Conservation (phyloP, 192 early-diverging fungal species). For the Oehlia diaphana region DNA sequence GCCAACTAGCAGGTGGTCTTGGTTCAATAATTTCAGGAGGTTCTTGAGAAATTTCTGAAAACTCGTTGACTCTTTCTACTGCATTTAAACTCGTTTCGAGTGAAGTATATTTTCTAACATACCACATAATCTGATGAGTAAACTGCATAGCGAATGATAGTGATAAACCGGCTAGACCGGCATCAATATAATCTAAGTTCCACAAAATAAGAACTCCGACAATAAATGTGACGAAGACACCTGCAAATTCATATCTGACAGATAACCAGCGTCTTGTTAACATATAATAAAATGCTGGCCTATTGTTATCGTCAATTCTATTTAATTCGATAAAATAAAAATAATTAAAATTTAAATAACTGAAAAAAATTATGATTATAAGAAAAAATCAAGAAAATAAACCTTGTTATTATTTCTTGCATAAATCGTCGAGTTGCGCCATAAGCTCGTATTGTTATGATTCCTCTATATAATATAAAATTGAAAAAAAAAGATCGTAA, state of each 20-base stretch:
- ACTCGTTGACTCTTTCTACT: conserved; percentile 85
- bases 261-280: conserved; percentile 80
- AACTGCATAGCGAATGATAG: conserved; percentile 83
- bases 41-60: conserved; percentile 80
- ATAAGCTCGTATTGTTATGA: conserved; percentile 84
- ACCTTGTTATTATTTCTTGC: conserved; percentile 51
- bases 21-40: conserved; percentile 55
- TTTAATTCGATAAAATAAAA: not conserved
- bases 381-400: not conserved
- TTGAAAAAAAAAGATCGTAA: not conserved
- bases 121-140: conserved; percentile 76
- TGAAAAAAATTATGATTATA: not conserved
- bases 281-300: conserved; percentile 79
- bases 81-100: conserved; percentile 87
- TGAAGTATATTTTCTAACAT: conserved; percentile 67
- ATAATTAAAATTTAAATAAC: conserved; percentile 34
- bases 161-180: conserved; percentile 78
- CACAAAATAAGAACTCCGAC: conserved; percentile 55
- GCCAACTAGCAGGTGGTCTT: conserved; percentile 63
- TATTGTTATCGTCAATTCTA: conserved; percentile 66
- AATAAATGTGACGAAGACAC: conserved; percentile 69
- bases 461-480: conserved; percentile 41
- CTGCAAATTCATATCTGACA: conserved; percentile 70
- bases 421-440: conserved; percentile 68
- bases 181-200: conserved; percentile 50